Evolutionary conservation across 2,329 filamentous ascomycete genomes (phyloP).

Genomic region (Calonectria crousiana): DNA sequence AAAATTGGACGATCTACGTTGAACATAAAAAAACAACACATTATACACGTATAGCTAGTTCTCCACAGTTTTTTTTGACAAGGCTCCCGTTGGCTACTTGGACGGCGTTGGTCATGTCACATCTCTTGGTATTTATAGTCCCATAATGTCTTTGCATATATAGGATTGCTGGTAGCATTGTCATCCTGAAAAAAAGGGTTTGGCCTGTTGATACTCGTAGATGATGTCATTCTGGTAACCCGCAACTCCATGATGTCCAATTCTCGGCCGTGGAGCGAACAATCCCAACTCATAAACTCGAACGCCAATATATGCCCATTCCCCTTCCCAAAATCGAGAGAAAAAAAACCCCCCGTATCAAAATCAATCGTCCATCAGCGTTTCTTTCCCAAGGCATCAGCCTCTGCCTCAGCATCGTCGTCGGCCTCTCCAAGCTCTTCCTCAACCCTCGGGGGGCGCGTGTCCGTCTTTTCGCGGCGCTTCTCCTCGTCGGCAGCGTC

Average conservation of each 20-base stretch:
- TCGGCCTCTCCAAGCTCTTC: conserved; percentile 66
- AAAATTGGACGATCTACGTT: neutral
- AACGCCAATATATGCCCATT: conserved; percentile 6
- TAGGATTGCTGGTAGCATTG: neutral
- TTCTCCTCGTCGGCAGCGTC: conserved; percentile 61
- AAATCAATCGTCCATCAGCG: conserved; percentile 39
- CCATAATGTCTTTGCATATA: neutral
- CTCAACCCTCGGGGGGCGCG: conserved; percentile 52
- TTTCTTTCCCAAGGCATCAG: conserved; percentile 55
- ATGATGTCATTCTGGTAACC: neutral
- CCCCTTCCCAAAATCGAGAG: conserved; percentile 16
- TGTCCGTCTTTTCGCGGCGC: conserved; percentile 48
- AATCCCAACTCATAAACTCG: neutral
- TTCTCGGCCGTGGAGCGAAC: neutral
- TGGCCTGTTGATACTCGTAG: neutral
- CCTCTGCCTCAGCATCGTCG: conserved; percentile 60
- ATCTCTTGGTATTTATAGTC: neutral
- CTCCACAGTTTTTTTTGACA: conserved; percentile 25
- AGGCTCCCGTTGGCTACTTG: conserved; percentile 11
- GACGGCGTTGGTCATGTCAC: neutral
- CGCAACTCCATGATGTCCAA: neutral
- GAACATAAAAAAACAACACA: neutral
- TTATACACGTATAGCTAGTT: neutral
- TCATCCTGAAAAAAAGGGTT: too few species aligned
- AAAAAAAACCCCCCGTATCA: neutral